Base-by-base conservation (phyloP, 768 basidiomycete genomes). In the Mycena floridula region DNA sequence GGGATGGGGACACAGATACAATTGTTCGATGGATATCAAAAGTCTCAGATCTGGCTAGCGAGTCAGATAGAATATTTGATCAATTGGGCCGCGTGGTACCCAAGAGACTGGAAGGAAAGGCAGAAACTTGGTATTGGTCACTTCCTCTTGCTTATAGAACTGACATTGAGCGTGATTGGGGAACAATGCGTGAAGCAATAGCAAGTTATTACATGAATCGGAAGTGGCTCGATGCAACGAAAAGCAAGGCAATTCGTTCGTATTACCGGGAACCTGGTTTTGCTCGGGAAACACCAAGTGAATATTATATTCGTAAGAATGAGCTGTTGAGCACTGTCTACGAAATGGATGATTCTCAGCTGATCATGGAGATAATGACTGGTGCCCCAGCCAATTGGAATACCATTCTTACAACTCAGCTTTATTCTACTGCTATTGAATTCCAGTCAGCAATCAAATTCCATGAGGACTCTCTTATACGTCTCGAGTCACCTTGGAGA, bases 381-480 rank as follows among this genome's bases (percentile, higher is more conserved):
- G 48, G 48, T 5, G 50, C 48, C 8, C 50, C 49, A 5, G 15
- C 32, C 12, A 15, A 37, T 1, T 60, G 58, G 58, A 23, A 35
- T 8, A 49, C 44, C n/a, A 30, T 50, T 7, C 43, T 54, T 2
- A 45, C 45, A 4, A 30, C 48, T 37, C 43, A 46, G 0, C 3
- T 37, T 0, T 54, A 52, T 28, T 3, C 9, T 1, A 40, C 13
- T 25, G 25, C 43, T 1, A 20, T 39, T 5, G 54, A 55, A 21
- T 46, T 59, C n/a, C 52, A 54, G 39, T 16, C 21, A 7, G 48
- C 48, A 0, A 55, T 59, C 18, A 47, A 50, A 12, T 50, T 53
- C 20, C 55, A 54, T 25, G 55, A 58, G 41, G 53, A 54, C 12
- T 26, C 41, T 15, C 37, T 54, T 8, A n/a, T 48, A 1, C 36